Percentiles rank a stretch among this genome's conserved stretches.
Evolutionary conservation across 2,329 filamentous ascomycete species (phyloP).

Genomic region (Cercospora sp.): DNA sequence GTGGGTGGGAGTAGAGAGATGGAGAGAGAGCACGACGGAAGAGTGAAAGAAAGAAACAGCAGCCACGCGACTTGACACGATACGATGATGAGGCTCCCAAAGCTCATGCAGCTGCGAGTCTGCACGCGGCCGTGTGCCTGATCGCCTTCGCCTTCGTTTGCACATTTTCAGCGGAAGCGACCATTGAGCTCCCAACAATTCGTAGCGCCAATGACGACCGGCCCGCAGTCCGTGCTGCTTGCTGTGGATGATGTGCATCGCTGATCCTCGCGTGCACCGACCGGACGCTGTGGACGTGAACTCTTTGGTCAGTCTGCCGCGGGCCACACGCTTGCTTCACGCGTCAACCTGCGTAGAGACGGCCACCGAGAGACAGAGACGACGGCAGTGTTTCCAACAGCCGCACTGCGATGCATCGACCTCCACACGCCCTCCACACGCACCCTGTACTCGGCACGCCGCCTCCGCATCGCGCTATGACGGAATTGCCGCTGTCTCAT

Average conservation of each 20-base stretch:
- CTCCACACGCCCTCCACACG: neutral
- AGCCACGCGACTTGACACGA: neutral
- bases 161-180: neutral
- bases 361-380: neutral
- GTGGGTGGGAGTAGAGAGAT: neutral
- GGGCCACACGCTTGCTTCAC: neutral
- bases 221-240: slow-evolving; percentile 7
- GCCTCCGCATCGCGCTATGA: neutral
- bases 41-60: neutral
- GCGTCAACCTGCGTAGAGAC: neutral
- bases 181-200: slow-evolving; percentile 9
- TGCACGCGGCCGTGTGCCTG: neutral
- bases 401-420: neutral
- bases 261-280: slow-evolving; percentile 1
- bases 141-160: neutral
- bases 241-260: neutral
- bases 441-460: neutral
- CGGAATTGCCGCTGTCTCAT: neutral
- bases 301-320: neutral
- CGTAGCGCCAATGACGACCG: slow-evolving; percentile 2
- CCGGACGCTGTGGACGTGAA: too few relatives aligned
- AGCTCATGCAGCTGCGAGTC: neutral
- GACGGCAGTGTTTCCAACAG: neutral
- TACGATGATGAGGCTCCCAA: neutral
- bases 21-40: neutral